Evolutionary conservation across 1,139 yeast genomes (phyloP), one percentile per base, ranked within the genome.

Genomic region (Arxiozyma heterogenica): DNA sequence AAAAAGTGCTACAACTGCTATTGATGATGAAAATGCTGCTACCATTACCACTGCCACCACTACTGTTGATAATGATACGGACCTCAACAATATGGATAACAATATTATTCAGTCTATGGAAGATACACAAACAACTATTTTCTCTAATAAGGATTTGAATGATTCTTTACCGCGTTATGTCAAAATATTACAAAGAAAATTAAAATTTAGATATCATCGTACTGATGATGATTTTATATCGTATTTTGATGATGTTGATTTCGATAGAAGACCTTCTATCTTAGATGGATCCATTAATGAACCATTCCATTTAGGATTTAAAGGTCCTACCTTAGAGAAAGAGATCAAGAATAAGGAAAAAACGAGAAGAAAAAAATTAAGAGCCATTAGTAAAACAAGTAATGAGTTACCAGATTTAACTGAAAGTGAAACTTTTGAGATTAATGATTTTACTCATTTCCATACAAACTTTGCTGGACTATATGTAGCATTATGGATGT

Each of bases 401-500:
- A 18, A 8, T 22, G 8, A 39, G 8, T 22, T 18, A 25, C 22
- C 41, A 20, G 41, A 41, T 41, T 41, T 41, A 49, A 49, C 41
- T 30, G 27, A 42, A 15, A 42, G 45, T 42, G 27, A 42, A 20
- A 27, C 42, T 15, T 17, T 49, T 8, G 47, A 43, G 22, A 42
- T 27, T 20, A 27, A 49, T 7, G 41, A 41, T 18, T 30, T 34
- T 20, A 30, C 42, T 9, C 34, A 43, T 15, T 15, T 27, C 46
- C 30, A 42, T 47, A 48, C 66, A 7, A 60, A 66, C 63, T 84
- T 82, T 64, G 80, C 77, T 58, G 94, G 93, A 1, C 72, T 85
- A 47, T 86, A 80, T 62, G 80, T 84, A 15, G 74, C 84, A 53
- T 80, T 82, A 58, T 86, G 94, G 94, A 70, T 84, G 54, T 78